Conservation (phyloP, 1,284 basidiomycete species). For the Puccinia sorghi region DNA sequence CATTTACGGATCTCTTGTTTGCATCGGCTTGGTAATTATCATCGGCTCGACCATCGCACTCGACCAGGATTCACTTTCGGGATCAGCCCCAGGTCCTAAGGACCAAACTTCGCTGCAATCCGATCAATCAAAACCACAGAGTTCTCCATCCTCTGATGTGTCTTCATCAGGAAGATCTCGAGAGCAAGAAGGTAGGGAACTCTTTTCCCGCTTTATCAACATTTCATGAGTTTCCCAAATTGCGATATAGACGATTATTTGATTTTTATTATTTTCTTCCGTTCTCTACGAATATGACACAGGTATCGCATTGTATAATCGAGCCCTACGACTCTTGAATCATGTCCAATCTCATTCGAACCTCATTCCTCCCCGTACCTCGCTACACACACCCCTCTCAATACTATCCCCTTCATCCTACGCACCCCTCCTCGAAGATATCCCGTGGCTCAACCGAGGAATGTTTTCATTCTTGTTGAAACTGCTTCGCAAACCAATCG, state of each 20-base stretch:
- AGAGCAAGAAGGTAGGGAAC: conserved; percentile 21
- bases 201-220: neutral
- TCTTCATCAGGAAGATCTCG: conserved; percentile 22
- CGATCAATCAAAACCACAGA: conserved; percentile 7
- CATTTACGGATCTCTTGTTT: neutral
- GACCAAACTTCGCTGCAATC: conserved; percentile 12
- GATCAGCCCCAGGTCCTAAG: neutral
- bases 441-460: conserved; percentile 42
- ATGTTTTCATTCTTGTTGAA: conserved; percentile 39
- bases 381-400: conserved; percentile 36
- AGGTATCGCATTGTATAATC: conserved; percentile 41
- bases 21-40: conserved; percentile 13
- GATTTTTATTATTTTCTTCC: neutral
- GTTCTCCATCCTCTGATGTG: neutral
- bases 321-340: conserved; percentile 36
- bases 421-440: conserved; percentile 33
- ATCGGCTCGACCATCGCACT: conserved; percentile 22
- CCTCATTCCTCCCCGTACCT: conserved; percentile 30
- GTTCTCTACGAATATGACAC: neutral
- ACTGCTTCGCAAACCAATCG: conserved; percentile 17
- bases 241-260: neutral
- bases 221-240: neutral
- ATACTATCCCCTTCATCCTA: conserved; percentile 42
- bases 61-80: conserved; percentile 13
- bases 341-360: conserved; percentile 48